A percentile compares a stretch with the other conserved stretches of the same genome.
phyloP scores from a whole-genome alignment of 73 alveolate genomes.

The Tetrahymena borealis region DNA sequence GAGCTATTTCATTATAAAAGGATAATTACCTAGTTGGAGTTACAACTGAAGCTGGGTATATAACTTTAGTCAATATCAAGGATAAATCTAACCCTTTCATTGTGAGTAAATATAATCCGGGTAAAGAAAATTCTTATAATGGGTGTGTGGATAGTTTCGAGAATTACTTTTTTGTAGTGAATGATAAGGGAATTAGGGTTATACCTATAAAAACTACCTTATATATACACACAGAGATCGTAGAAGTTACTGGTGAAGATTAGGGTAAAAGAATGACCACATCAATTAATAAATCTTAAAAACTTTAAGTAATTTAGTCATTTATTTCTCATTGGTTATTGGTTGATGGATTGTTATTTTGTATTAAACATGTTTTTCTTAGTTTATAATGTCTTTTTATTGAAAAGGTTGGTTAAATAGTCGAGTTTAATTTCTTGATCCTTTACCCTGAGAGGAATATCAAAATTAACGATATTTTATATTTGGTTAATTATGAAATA shows the following conservation, averaged over 20 bases:
- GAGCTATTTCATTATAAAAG: background rate
- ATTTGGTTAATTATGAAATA: background rate
- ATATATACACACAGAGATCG: background rate
- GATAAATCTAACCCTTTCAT: background rate
- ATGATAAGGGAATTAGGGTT: background rate
- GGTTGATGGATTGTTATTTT: background rate
- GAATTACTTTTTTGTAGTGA: background rate
- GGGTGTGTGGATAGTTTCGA: background rate
- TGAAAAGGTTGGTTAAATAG: background rate
- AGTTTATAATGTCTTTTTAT: too few species aligned
- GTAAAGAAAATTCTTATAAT: background rate
- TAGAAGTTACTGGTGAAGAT: background rate
- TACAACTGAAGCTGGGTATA: background rate
- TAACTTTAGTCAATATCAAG: background rate
- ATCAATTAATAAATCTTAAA: background rate
- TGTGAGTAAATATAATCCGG: background rate
- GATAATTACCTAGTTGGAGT: background rate
- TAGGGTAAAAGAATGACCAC: background rate
- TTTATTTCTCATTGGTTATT: background rate
- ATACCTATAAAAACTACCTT: background rate
- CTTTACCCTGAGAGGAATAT: background rate
- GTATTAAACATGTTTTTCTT: too few species aligned
- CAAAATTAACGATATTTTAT: background rate
- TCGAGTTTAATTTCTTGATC: background rate
- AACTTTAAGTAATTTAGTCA: background rate